Evolutionary conservation across 768 basidiomycete genomes (phyloP).

Genomic region (Hygrophoropsis aurantiaca): DNA sequence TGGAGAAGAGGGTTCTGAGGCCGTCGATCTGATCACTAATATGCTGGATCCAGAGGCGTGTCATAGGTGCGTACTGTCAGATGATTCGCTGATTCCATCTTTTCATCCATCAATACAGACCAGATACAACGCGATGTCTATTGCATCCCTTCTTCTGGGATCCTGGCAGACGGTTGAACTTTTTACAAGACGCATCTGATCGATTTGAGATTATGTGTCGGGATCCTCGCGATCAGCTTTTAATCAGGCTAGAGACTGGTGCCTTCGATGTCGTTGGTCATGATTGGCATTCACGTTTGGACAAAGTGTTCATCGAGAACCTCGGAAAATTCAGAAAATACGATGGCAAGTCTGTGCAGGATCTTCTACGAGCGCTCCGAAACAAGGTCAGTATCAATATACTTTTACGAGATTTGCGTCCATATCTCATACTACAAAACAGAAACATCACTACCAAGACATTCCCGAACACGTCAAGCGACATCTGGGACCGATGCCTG

Average conservation of each 20-base stretch:
- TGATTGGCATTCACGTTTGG: constrained; percentile 87
- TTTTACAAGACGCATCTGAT: constrained; percentile 97
- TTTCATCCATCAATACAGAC: constrained; percentile 45
- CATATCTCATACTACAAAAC: neutral
- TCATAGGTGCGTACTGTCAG: constrained; percentile 55
- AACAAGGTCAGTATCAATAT: constrained; percentile 72
- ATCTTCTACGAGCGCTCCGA: constrained; percentile 86
- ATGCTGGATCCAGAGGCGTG: constrained; percentile 82
- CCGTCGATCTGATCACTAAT: constrained; percentile 68
- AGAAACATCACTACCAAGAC: constrained; percentile 99
- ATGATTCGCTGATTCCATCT: neutral
- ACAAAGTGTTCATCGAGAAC: constrained; percentile 90
- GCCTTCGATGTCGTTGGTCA: constrained; percentile 75
- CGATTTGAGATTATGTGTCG: constrained; percentile 97
- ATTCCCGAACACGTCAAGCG: constrained; percentile 89
- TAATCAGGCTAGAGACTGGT: constrained; percentile 72
- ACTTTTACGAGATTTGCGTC: neutral
- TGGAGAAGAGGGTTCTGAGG: constrained; percentile 95
- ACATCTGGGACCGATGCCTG: constrained; percentile 87
- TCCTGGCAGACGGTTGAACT: constrained; percentile 76
- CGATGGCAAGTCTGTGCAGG: constrained; percentile 87
- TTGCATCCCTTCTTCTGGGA: constrained; percentile 99
- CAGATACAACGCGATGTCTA: constrained; percentile 84
- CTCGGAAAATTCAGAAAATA: constrained; percentile 98
- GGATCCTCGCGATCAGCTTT: constrained; percentile 78